These are phyloP conservation scores for Asterella californica DNA, from an alignment of 225 moss, liverwort and hornwort species.

Conservation along the genomic window DNA sequence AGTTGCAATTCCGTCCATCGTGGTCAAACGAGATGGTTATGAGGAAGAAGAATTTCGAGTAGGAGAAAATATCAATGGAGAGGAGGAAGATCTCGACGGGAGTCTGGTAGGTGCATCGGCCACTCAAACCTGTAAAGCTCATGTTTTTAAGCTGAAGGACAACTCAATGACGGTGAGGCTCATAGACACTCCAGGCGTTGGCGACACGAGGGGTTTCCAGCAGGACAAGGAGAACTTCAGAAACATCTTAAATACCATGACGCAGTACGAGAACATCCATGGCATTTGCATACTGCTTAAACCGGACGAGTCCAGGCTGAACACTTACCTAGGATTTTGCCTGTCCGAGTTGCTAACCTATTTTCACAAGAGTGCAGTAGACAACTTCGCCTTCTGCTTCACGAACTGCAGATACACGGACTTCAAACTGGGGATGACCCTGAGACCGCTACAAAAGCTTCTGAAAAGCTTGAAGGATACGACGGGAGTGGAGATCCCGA, in stretches of 20 bases:
- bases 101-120: constrained; percentile 20
- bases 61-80: constrained; percentile 16
- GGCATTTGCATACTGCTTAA: constrained; percentile 23
- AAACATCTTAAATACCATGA: constrained; percentile 18
- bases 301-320: constrained; percentile 20
- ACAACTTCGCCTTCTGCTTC: constrained; percentile 23
- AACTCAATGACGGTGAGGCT: constrained; percentile 23
- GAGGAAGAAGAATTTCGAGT: constrained; percentile 20
- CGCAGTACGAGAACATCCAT: constrained; percentile 20
- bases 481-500: constrained; percentile 19
- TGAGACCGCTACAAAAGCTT: constrained; percentile 6
- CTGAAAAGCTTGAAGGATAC: constrained; percentile 15
- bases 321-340: constrained; percentile 21
- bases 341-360: constrained; percentile 19
- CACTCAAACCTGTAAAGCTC: constrained; percentile 17
- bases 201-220: constrained; percentile 25
- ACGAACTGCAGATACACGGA: constrained; percentile 21
- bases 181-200: constrained; percentile 29
- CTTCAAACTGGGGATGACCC: constrained; percentile 16
- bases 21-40: not conserved
- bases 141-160: constrained; percentile 18
- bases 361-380: constrained; percentile 21
- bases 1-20: constrained; percentile 21
- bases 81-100: constrained; percentile 17
- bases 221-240: constrained; percentile 29